Percentiles rank a stretch among this genome's conserved stretches.
Conservation (phyloP, 805 yeast genomes). For the Starmerella asiatica region DNA sequence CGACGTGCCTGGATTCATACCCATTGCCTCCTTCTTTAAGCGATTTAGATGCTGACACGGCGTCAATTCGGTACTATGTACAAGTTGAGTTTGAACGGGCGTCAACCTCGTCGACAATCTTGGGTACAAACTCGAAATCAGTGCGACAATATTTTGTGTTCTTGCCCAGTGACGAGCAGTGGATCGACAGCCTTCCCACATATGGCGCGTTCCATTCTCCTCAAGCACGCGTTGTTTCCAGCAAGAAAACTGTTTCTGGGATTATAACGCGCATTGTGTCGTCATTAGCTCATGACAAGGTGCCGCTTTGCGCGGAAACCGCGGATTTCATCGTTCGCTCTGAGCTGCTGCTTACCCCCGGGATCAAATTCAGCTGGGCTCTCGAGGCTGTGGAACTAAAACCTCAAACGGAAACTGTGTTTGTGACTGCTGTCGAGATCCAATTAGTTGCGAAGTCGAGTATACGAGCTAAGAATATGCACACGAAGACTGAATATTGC, state of each 20-base stretch:
- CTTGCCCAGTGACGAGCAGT: slow-evolving; percentile 30
- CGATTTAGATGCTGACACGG: slow-evolving; percentile 13
- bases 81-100: slow-evolving; percentile 2
- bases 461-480: slow-evolving; percentile 17
- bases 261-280: slow-evolving; percentile 11
- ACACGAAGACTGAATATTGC: slow-evolving; percentile 3
- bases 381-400: slow-evolving; percentile 4
- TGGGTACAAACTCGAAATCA: neutral
- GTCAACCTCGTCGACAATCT: neutral
- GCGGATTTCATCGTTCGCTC: slow-evolving; percentile 13
- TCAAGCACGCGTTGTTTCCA: slow-evolving; percentile 10
- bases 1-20: slow-evolving; percentile 1
- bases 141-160: slow-evolving; percentile 38
- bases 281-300: slow-evolving; percentile 16
- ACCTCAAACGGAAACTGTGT: slow-evolving; percentile 4
- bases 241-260: slow-evolving; percentile 13
- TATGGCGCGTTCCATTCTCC: slow-evolving; percentile 13
- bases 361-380: slow-evolving; percentile 13
- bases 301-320: slow-evolving; percentile 8
- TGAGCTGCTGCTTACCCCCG: slow-evolving; percentile 18
- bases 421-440: slow-evolving; percentile 8
- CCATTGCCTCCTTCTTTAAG: slow-evolving; percentile 16
- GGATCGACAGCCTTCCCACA: slow-evolving; percentile 13
- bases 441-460: slow-evolving; percentile 8
- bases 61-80: slow-evolving; percentile 10